These are phyloP conservation scores for Talaromyces atroroseus DNA, from an alignment of 2,329 filamentous ascomycete species.

Conservation along the genomic window DNA sequence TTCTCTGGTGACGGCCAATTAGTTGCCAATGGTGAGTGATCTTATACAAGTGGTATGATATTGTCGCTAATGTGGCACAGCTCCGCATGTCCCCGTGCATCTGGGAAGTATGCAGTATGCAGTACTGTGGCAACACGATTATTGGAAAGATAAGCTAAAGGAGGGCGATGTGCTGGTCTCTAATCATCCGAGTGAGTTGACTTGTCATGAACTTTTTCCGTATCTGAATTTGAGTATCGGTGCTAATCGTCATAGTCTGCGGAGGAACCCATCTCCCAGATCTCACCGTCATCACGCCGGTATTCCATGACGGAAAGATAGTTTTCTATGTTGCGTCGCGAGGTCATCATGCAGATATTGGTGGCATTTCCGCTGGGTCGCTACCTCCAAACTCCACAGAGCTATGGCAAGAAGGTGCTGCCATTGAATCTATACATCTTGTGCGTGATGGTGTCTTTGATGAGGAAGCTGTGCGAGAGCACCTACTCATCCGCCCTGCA, in stretches of 20 bases:
- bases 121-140: conserved; percentile 66
- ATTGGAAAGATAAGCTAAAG: conserved; percentile 67
- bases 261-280: conserved; percentile 76
- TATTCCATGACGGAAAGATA: conserved; percentile 66
- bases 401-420: conserved; percentile 51
- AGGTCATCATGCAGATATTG: conserved; percentile 56
- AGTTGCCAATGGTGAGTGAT: conserved; percentile 39
- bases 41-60: not conserved
- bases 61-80: not conserved
- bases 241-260: conserved; percentile 60
- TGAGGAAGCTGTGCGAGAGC: conserved; percentile 37
- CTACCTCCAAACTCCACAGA: conserved; percentile 34
- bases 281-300: conserved; percentile 70
- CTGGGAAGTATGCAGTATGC: conserved; percentile 76
- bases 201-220: not conserved
- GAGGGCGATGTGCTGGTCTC: conserved; percentile 71
- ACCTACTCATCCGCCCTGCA: conserved; percentile 65
- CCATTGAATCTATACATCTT: conserved; percentile 57
- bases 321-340: conserved; percentile 74
- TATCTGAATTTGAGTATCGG: not conserved
- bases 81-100: conserved; percentile 59
- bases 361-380: conserved; percentile 21
- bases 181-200: conserved; percentile 56
- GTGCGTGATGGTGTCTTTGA: conserved; percentile 55
- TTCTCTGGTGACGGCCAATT: conserved; percentile 70